Conservation (phyloP, 345 rosid genomes). For the Euphorbia peplus region DNA sequence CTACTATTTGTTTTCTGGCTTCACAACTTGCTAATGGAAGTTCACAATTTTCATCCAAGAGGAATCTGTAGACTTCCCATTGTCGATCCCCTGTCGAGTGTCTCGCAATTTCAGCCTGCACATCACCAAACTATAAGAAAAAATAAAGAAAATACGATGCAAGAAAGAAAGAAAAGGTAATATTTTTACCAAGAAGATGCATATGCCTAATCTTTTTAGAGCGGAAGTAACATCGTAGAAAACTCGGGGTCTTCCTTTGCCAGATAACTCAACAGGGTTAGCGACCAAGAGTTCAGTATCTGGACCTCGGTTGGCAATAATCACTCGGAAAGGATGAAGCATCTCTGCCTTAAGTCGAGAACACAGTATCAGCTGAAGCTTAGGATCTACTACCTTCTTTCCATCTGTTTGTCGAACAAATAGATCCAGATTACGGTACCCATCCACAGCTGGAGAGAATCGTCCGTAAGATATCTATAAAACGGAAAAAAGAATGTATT, state of each 20-base stretch:
- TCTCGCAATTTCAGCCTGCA: conserved; percentile 27
- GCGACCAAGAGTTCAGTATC: conserved; percentile 32
- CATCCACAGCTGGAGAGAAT: conserved; percentile 21
- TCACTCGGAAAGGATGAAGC: conserved; percentile 29
- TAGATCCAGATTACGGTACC: conserved; percentile 22
- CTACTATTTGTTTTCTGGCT: conserved; percentile 22
- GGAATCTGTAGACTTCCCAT: conserved; percentile 37
- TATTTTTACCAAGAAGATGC: conserved; percentile 23
- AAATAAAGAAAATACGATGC: too few relatives aligned
- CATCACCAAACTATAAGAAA: background rate
- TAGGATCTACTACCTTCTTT: conserved; percentile 28
- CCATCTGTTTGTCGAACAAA: conserved; percentile 25
- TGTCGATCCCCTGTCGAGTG: conserved; percentile 23
- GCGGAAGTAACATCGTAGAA: conserved; percentile 27
- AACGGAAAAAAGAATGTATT: conserved; percentile 1
- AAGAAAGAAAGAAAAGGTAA: background rate
- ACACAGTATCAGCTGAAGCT: conserved; percentile 11
- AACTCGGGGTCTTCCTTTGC: conserved; percentile 32
- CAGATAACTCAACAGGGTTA: conserved; percentile 30
- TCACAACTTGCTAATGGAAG: conserved; percentile 9
- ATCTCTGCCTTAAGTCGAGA: conserved; percentile 28
- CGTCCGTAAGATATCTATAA: conserved; percentile 27
- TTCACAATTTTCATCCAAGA: conserved; percentile 23
- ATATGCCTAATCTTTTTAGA: conserved; percentile 24
- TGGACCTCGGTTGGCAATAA: conserved; percentile 27